phyloP scores from a whole-genome alignment of 2,329 filamentous ascomycete species.

The Davidsoniella australis region DNA sequence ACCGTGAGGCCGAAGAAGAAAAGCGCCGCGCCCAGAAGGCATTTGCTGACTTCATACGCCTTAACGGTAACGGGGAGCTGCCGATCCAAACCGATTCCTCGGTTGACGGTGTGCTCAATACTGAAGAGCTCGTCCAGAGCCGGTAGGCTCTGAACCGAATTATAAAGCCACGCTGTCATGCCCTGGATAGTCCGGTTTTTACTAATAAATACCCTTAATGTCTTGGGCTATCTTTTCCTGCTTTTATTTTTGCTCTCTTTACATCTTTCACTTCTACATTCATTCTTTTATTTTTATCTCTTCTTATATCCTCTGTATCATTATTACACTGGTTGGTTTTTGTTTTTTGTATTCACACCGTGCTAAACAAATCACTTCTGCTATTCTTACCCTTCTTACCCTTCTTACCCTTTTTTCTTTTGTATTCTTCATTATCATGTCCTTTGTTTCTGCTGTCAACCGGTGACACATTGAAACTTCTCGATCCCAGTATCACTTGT shows the following conservation, averaged over 20 bases:
- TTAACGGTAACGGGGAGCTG: too few relatives aligned
- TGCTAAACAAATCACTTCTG: neutral
- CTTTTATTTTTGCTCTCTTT: constrained; percentile 1
- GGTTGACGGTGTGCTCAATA: too few relatives aligned
- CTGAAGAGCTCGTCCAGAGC: too few relatives aligned
- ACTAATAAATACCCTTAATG: too few relatives aligned
- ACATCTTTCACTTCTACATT: neutral
- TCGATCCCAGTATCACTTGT: neutral
- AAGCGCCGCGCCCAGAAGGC: too few relatives aligned
- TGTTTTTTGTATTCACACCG: neutral
- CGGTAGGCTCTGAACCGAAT: too few relatives aligned
- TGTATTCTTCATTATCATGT: neutral
- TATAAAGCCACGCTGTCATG: too few relatives aligned
- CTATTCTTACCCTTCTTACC: neutral
- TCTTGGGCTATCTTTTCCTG: neutral
- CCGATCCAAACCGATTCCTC: too few relatives aligned
- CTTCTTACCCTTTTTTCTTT: neutral
- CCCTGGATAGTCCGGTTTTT: too few relatives aligned
- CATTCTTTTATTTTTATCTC: neutral
- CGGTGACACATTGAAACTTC: too few relatives aligned
- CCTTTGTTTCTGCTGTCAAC: neutral
- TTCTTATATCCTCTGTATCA: neutral
- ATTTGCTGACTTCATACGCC: too few relatives aligned
- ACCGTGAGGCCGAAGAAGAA: constrained; percentile 50
- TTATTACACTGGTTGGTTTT: too few relatives aligned